Base-by-base conservation (phyloP, 306 rosid species). In the Nissolia schottii region DNA sequence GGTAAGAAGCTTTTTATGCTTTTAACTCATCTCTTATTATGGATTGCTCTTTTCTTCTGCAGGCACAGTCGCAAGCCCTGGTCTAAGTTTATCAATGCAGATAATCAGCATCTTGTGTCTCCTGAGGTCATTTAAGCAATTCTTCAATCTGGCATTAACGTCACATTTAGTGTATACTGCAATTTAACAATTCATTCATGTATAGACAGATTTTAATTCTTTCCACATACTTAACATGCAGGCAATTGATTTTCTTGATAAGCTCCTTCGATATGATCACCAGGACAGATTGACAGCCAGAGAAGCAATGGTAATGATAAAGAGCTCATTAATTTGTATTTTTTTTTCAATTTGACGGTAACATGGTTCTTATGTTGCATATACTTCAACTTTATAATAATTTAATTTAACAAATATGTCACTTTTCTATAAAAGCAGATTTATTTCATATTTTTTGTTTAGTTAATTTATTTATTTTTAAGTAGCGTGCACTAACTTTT, bases 221-320 rank as follows among this genome's bases (percentile, higher is more conserved):
- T 60, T 35, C 28, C 59, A 40, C 48, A 38, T 74, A 8, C 76
- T 22, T 81, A 4, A 58, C 51, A 45, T 50, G 78, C 75, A 92
- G 97, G 97, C 97, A 41, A 84, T 89, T 61, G 97, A 92, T 86
- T 92, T 89, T 87, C 93, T 92, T 49, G 97, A 92, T 81, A 92
- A 89, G 78, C 96, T 92, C 57, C 90, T 92, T 45, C 88, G 92
- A 18, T 92, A 92, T 71, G 97, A 92, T 82, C 96, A 92, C 78
- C 97, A 92, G 77, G 97, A 89, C 82, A 83, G 97, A 83, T 82
- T 89, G 19, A 89, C 97, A 57, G 97, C 96, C n/a, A 92, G 79
- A 77, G 97, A 92, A 84, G 97, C 97, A 18, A 92, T 92, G 97
- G 96, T 92, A 86, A 81, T 41, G 6, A 27, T 49, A n/a, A 61